Evolutionary conservation across 1,284 basidiomycete genomes (phyloP), one percentile per base, ranked within the genome.

Genomic region (Puccinia novopanici): DNA sequence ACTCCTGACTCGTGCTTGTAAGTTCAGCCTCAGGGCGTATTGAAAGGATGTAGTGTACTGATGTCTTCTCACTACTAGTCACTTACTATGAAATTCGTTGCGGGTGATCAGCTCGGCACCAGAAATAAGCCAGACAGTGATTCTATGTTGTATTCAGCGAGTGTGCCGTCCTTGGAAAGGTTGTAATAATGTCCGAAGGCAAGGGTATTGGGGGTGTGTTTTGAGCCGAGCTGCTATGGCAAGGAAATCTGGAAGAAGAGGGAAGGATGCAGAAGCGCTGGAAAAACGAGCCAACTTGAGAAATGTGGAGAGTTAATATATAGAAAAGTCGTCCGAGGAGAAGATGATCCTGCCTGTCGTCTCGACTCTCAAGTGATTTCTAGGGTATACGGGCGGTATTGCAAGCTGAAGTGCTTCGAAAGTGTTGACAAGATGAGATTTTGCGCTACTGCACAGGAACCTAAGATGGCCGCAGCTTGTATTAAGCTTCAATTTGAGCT

Each of bases 401-500:
- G 30, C 24, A 4, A 15, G 30, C 45, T 70, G 15, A 45, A 50
- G 67, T 50, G 12, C 30, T 55, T 71, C 48, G 52, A 71, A 27
- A 40, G 52, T 71, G 48, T 52, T 71, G 50, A 71, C 68, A 71
- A 27, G 37, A 54, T 71, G 34, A 71, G 68, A 71, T 54, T 71
- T 34, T n/a, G 34, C 24, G 50, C 68, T 52, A 55, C 50, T 71
- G 68, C 63, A 67, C 68, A 54, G 54, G 68, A 71, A 54, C 48
- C 37, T 71, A 34, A 55, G 68, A 71, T 52, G 52, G 68, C 68
- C 68, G 68, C 68, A 71, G 68, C 54, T 71, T 37, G 50, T 22
- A 55, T 71, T 71, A 71, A 71, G 52, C 68, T 71, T 67, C 63
- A 67, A 67, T 27, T 67, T 17, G 48, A 67, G 48, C 5, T 45